Conservation (phyloP, 441 rosid genomes). For the Populus trichocarpa region DNA sequence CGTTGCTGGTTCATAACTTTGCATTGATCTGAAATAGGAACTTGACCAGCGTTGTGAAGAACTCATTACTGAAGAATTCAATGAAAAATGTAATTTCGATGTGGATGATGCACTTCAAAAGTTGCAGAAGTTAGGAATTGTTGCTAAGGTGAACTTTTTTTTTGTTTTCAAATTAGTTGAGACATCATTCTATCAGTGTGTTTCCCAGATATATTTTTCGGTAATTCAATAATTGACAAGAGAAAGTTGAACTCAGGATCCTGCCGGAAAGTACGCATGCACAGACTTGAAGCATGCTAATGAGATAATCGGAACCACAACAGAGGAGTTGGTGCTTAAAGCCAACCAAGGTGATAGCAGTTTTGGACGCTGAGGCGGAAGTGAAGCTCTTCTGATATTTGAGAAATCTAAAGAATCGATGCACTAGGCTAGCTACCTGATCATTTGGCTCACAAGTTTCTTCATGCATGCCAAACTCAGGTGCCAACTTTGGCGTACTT, state of each 20-base stretch:
- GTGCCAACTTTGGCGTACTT: background rate
- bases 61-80: conserved; percentile 71
- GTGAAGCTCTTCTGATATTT: background rate
- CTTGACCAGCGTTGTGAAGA: conserved; percentile 84
- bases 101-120: conserved; percentile 91
- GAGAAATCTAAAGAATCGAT: no score
- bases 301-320: conserved; percentile 69
- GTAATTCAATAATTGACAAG: conserved; percentile 3
- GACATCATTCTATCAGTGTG: no score
- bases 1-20: conserved; percentile 10
- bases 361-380: background rate
- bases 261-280: conserved; percentile 40
- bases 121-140: conserved; percentile 79
- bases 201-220: background rate
- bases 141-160: conserved; percentile 42
- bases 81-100: conserved; percentile 78
- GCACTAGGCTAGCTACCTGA: background rate
- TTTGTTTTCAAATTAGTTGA: background rate
- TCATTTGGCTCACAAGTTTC: background rate
- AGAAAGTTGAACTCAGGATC: conserved; percentile 37
- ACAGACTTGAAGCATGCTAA: conserved; percentile 53
- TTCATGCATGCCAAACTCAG: background rate
- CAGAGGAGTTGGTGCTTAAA: conserved; percentile 69
- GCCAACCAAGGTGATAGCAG: conserved; percentile 32
- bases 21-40: conserved; percentile 46